Evolutionary conservation across 495 filamentous ascomycete genomes (phyloP), one percentile per base, ranked within the genome.

Genomic region (Ramalina intermedia): DNA sequence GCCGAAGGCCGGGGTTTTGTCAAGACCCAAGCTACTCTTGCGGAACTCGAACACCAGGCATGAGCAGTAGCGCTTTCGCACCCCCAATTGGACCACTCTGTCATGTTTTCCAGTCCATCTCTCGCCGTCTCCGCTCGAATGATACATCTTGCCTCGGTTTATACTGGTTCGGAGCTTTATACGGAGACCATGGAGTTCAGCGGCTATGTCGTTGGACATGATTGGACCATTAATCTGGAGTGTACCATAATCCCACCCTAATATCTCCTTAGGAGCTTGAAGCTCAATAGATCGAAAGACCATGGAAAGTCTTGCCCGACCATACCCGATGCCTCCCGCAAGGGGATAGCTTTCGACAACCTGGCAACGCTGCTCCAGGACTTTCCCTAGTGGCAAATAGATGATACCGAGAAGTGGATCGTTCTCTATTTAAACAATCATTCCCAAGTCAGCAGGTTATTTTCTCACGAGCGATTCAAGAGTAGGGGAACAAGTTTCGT

Each of bases 181-280:
- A 29, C 72, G 65, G 51, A 70, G 55, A n/a, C 52, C 50, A 16
- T 58, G 51, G 4, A 81, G 55, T 5, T 69, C 65, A 4, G 67
- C 43, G 0, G 69, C 61, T 0, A 78, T 47, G 18, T 67, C 65
- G 5, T 46, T 53, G 1, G 58, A 59, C 16, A 60, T 62, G n/a
- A 66, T 52, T 9, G 55, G 50, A 1, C 62, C 55, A 7, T 62
- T 53, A 18, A 85, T 66, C 47, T 82, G 76, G 1, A 85, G 46
- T 1, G 80, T 82, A 2, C 81, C 82, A 48, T 76, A 80, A 11
- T 82, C 73, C 74, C 80, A 81, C 0, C 82, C 82, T 1, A 74
- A 62, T 20, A 81, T 60, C 37, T 72, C 63, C 33, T 55, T 58
- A 1, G 73, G 74, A 13, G 76, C 58, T 40, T 79, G 65, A 13